phyloP scores from a whole-genome alignment of 2,329 filamentous ascomycete genomes.

The Fusarium sp. region DNA sequence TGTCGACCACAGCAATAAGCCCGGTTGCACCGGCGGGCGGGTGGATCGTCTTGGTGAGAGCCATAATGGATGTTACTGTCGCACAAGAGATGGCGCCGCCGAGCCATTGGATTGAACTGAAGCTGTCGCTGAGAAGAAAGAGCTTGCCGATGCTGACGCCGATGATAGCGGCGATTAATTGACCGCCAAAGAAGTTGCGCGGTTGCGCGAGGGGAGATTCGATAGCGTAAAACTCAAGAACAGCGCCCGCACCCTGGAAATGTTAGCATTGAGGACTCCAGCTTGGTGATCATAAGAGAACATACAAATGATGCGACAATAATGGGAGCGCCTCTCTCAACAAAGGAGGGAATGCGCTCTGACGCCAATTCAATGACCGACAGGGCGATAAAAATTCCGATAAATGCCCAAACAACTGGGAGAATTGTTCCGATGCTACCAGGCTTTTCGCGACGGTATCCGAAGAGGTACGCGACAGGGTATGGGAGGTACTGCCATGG shows the following conservation, averaged over 20 bases:
- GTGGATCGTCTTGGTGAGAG: conserved; percentile 76
- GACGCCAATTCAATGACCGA: conserved; percentile 68
- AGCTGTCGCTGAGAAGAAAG: conserved; percentile 63
- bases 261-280: not conserved
- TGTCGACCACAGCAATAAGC: conserved; percentile 72
- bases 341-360: conserved; percentile 65
- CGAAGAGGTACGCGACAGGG: conserved; percentile 75
- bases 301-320: conserved; percentile 78
- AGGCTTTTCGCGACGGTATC: conserved; percentile 62
- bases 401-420: conserved; percentile 69
- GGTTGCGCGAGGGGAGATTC: conserved; percentile 79
- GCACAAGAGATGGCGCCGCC: conserved; percentile 74
- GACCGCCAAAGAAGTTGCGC: conserved; percentile 75
- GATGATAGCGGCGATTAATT: conserved; percentile 69
- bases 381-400: conserved; percentile 73
- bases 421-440: conserved; percentile 65
- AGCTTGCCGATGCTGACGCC: conserved; percentile 73
- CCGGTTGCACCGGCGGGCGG: conserved; percentile 81
- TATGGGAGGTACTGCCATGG: conserved; percentile 72
- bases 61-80: conserved; percentile 72
- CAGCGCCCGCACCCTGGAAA: conserved; percentile 74
- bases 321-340: conserved; percentile 63
- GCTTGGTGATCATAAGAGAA: conserved; percentile 28
- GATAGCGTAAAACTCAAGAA: conserved; percentile 79
- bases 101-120: conserved; percentile 68